Evolutionary conservation across 805 yeast species (phyloP), one percentile per base, ranked within the genome.

Genomic region (Lachancea sp.): DNA sequence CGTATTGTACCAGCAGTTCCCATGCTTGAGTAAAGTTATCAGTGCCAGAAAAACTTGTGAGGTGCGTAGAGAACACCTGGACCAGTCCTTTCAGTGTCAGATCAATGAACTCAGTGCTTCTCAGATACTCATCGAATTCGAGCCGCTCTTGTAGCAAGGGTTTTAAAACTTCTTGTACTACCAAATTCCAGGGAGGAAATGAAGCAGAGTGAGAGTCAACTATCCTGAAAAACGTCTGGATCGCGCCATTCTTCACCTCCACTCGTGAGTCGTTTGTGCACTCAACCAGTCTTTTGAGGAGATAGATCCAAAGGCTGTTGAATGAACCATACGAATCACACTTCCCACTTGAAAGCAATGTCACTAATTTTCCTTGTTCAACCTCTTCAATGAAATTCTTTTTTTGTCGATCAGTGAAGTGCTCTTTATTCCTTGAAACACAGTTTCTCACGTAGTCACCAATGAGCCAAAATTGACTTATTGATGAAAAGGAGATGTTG

Each of bases 381-480:
- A 18, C 45, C 45, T n/a, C 41, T 32, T n/a, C 33, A 30, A n/a
- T 30, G 33, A 35, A 48, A 2, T 35, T 34, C 13, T 16, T 46
- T 25, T 45, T 46, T 25, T 46, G 39, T 29, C 20, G 34, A 15
- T 41, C 41, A 6, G 44, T 30, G 32, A 31, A 36, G 31, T 36
- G 13, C 42, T 25, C 18, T 22, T 15, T 38, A 5, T 31, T 18
- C 20, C 32, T 19, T 17, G 46, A 43, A 3, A 39, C 27, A 18
- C 47, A 51, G 5, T 49, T 66, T 43, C 79, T 72, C 35, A 82
- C 64, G 47, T 81, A 79, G 56, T 93, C 98, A 54, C 96, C 85
- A 3, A 93, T 78, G 13, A 85, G 63, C 98, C 98, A 91, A 57
- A 89, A 90, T 53, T 89, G 85, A 53, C 96, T 86, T 8, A 89